phyloP scores from a whole-genome alignment of 768 basidiomycete genomes.

The Kwoniella newhampshirensis region DNA sequence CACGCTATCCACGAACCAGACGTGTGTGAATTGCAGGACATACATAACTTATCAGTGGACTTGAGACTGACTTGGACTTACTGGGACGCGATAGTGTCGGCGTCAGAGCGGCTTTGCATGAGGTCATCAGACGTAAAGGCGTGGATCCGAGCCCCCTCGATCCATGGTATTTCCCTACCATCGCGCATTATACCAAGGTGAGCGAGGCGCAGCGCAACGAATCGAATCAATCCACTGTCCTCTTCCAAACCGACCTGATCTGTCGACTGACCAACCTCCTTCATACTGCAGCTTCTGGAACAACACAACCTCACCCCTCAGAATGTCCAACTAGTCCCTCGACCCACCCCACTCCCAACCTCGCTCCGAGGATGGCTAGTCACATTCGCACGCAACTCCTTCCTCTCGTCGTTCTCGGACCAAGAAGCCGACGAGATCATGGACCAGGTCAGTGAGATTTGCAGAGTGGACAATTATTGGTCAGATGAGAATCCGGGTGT shows the following conservation, averaged over 20 bases:
- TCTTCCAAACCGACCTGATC: too few relatives aligned
- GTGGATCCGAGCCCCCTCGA: slow-evolving; percentile 64
- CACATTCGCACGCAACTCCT: slow-evolving; percentile 65
- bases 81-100: slow-evolving; percentile 53
- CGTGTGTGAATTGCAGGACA: too few relatives aligned
- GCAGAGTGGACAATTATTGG: slow-evolving; percentile 38
- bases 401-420: slow-evolving; percentile 61
- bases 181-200: slow-evolving; percentile 65
- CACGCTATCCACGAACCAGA: too few relatives aligned
- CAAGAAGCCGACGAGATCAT: slow-evolving; percentile 64
- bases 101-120: slow-evolving; percentile 62
- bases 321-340: slow-evolving; percentile 45
- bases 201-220: too few relatives aligned
- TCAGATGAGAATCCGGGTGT: slow-evolving; percentile 27
- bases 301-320: slow-evolving; percentile 23
- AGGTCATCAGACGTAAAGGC: slow-evolving; percentile 60
- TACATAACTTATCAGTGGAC: background rate
- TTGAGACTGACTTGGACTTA: too few relatives aligned
- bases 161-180: slow-evolving; percentile 83
- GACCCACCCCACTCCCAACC: slow-evolving; percentile 52
- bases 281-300: slow-evolving; percentile 23
- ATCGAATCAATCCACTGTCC: too few relatives aligned
- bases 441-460: slow-evolving; percentile 59
- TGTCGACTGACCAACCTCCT: background rate
- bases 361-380: slow-evolving; percentile 63